phyloP scores from a whole-genome alignment of 257 asterid genomes.

The Mentha longifolia region DNA sequence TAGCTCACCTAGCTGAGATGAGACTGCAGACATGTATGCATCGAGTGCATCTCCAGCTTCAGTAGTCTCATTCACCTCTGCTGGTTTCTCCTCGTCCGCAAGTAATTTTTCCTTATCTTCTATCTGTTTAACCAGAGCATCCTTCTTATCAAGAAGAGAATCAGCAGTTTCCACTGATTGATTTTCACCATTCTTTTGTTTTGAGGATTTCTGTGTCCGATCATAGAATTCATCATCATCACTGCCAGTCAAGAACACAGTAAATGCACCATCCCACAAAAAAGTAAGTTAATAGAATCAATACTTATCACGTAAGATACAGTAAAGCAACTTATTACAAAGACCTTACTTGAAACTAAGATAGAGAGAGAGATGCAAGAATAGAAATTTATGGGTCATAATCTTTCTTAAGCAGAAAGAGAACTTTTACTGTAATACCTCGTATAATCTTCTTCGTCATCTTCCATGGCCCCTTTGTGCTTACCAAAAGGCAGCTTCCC shows the following conservation, averaged over 20 bases:
- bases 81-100: constrained; percentile 52
- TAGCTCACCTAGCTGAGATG: constrained; percentile 84
- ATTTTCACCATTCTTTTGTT: constrained; percentile 64
- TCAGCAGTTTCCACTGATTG: constrained; percentile 93
- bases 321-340: constrained; percentile 21
- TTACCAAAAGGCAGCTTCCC: constrained; percentile 67
- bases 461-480: constrained; percentile 64
- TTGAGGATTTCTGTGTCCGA: constrained; percentile 71
- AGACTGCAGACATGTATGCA: constrained; percentile 88
- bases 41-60: constrained; percentile 94
- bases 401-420: constrained; percentile 8
- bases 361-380: not conserved
- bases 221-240: constrained; percentile 95
- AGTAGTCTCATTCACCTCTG: constrained; percentile 42
- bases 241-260: constrained; percentile 49
- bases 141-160: constrained; percentile 94
- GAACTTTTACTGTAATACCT: constrained; percentile 52
- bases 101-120: constrained; percentile 66
- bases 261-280: constrained; percentile 31
- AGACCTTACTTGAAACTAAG: constrained; percentile 18
- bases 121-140: constrained; percentile 62
- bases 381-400: constrained; percentile 20
- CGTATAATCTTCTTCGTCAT: constrained; percentile 65
- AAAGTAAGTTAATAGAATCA: not conserved
- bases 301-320: constrained; percentile 19